These are phyloP conservation scores for Hyaloperonospora arabidopsidis DNA, from an alignment of 352 stramenopile species.

Conservation along the genomic window DNA sequence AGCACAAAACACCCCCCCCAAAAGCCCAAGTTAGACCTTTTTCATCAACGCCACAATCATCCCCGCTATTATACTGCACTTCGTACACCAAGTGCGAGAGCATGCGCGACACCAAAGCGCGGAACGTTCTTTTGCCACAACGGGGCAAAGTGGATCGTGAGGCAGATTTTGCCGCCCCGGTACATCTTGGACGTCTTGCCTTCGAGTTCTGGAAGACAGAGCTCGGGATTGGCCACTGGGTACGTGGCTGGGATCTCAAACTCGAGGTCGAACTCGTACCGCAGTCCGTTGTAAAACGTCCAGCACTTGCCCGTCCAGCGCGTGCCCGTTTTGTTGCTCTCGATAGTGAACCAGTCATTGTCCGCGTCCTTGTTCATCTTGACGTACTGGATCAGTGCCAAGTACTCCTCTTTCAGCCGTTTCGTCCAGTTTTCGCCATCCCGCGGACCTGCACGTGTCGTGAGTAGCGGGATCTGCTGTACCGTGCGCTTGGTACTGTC, in stretches of 20 bases:
- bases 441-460: constrained; percentile 62
- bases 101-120: constrained; percentile 80
- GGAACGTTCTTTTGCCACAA: constrained; percentile 86
- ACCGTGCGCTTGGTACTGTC: constrained; percentile 74
- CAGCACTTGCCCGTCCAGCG: constrained; percentile 85
- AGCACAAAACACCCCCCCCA: background rate
- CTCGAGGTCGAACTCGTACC: constrained; percentile 82
- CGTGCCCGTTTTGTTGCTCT: constrained; percentile 76
- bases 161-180: constrained; percentile 81
- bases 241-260: constrained; percentile 84
- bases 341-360: constrained; percentile 88
- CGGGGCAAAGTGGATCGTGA: constrained; percentile 86
- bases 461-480: constrained; percentile 81
- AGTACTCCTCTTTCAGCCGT: constrained; percentile 83
- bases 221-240: constrained; percentile 70
- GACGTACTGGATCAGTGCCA: constrained; percentile 84
- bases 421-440: constrained; percentile 76
- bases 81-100: constrained; percentile 73
- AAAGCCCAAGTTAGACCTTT: background rate
- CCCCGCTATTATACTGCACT: background rate
- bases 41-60: too few relatives aligned
- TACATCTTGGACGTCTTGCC: constrained; percentile 90
- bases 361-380: constrained; percentile 87
- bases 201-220: constrained; percentile 83
- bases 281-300: constrained; percentile 79